Evolutionary conservation across 306 rosid species (phyloP).

Genomic region (Hippophae tibetana): DNA sequence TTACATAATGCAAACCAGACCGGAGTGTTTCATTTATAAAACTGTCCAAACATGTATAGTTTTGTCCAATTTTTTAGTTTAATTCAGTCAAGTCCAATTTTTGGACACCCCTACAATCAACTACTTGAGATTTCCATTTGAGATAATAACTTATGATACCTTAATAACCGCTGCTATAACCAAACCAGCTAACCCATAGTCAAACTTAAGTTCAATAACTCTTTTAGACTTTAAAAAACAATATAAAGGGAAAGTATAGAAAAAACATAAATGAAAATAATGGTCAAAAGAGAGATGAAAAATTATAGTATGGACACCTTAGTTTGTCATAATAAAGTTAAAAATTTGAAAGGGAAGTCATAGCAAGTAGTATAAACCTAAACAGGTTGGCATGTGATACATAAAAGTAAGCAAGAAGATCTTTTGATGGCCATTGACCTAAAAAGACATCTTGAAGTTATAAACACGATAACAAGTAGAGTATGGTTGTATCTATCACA

Average conservation of each 20-base stretch:
- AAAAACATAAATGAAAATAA: slow-evolving; percentile 10
- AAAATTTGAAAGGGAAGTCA: slow-evolving; percentile 8
- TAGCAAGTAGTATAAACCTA: slow-evolving; percentile 36
- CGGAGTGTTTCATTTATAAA: too few relatives aligned
- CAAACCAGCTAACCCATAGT: slow-evolving; percentile 88
- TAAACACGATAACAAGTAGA: too few relatives aligned
- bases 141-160: slow-evolving; percentile 71
- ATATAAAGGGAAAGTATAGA: slow-evolving; percentile 5
- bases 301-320: not conserved
- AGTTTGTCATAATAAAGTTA: slow-evolving; percentile 7
- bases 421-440: slow-evolving; percentile 99
- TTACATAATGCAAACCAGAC: too few relatives aligned
- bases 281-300: slow-evolving; percentile 8
- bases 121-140: slow-evolving; percentile 93
- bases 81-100: too few relatives aligned
- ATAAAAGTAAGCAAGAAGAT: slow-evolving; percentile 80
- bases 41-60: fast-evolving
- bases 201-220: slow-evolving; percentile 87
- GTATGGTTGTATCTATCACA: too few relatives aligned
- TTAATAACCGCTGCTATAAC: slow-evolving; percentile 69
- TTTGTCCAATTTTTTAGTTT: too few relatives aligned
- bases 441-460: slow-evolving; percentile 9
- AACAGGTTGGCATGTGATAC: slow-evolving; percentile 51
- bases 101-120: slow-evolving; percentile 42
- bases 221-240: slow-evolving; percentile 52